Conservation (phyloP, 352 stramenopile species). For the Pythium volutum region DNA sequence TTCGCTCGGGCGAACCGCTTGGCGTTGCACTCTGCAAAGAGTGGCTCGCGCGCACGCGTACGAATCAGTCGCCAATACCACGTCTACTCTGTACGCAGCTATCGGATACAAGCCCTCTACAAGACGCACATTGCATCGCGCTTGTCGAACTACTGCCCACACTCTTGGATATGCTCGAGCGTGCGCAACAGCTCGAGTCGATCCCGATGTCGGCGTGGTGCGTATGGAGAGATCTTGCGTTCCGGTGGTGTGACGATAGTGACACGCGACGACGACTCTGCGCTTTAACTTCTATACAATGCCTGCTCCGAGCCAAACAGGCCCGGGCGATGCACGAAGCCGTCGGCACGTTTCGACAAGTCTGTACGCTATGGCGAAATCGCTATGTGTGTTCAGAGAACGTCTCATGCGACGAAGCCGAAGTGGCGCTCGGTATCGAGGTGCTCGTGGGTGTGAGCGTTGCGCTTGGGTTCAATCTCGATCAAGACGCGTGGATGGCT, state of each 20-base stretch:
- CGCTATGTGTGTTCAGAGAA: not conserved
- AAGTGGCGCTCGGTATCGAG: not conserved
- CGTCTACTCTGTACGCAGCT: not conserved
- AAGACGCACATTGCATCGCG: not conserved
- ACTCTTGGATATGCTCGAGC: not conserved
- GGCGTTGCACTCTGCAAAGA: not conserved
- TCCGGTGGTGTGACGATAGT: not conserved
- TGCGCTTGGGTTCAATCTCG: not conserved
- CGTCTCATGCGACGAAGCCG: not conserved
- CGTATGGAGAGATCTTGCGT: not conserved
- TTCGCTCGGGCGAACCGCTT: not conserved
- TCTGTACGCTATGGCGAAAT: not conserved
- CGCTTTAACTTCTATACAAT: not conserved
- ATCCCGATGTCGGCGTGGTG: constrained; percentile 1
- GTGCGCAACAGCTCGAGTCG: not conserved
- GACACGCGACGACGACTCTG: not conserved
- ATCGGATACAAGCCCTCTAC: not conserved
- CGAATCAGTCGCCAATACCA: not conserved
- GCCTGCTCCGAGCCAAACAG: constrained; percentile 9
- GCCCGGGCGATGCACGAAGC: not conserved
- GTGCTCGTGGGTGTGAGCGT: not conserved
- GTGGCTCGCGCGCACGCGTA: not conserved
- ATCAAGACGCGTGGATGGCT: not conserved
- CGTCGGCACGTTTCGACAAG: not conserved
- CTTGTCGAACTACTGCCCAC: constrained; percentile 3